Evolutionary conservation across 768 basidiomycete species (phyloP), one percentile per base, ranked within the genome.

Genomic region (Mycena maculata): DNA sequence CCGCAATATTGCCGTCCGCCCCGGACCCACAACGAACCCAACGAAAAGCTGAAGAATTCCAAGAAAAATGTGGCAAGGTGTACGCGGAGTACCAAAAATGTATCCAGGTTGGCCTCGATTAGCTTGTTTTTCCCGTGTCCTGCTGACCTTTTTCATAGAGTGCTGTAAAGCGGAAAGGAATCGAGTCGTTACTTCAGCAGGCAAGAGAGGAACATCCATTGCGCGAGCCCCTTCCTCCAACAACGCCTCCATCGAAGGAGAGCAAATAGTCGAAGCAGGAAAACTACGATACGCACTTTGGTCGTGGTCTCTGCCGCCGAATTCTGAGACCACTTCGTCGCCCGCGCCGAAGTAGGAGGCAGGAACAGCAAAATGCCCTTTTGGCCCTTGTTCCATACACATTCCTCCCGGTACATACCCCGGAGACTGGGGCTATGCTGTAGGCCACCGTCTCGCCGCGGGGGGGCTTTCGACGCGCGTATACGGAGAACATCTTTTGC

Each of bases 31-130:
- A 85, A 60, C 87, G 88, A 52, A 80, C 84, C 18, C 88, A 89
- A 36, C 33, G 6, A 36, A 36, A 36, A 36, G 33, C 33, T 6
- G 33, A 36, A 13, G 33, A 36, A 36, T 36, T 36, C 33, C 33
- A 36, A 36, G 33, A 6, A 13, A 36, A 36, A 53, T 98, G 97
- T 71, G 96, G 96, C 11, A 86, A 84, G 70, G 78, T 94, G 18
- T 98, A 96, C 93, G 81, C 85, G 48, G 84, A 84, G 67, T 98
- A 98, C 78, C 89, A 89, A 67, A 80, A 79, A 3, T 98, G 96
- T 76, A 86, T 98, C 8, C 90, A 92, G 84, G 97, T 96, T 63
- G 47, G 90, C 81, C 8, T 22, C 5, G 63, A 2, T 42, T 39
- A 39, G 22, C 53, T 44, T 41, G n/a, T 22, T 7, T 56, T 11